Conservation (phyloP, 345 rosid genomes). For the Euclidium syriacum region DNA sequence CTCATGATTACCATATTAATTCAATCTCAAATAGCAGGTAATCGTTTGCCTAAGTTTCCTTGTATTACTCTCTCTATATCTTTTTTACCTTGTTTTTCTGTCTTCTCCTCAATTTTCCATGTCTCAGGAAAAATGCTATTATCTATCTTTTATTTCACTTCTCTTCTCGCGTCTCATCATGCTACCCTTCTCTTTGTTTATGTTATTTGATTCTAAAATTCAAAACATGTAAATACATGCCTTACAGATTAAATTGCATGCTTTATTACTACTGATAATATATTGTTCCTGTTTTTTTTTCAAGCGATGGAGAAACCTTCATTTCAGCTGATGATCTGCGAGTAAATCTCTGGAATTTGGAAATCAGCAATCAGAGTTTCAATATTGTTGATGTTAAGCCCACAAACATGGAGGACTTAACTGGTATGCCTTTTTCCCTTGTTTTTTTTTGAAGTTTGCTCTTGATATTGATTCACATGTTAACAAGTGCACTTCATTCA, state of each 20-base stretch:
- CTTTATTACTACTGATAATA: conserved; percentile 7
- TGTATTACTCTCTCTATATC: neutral
- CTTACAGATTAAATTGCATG: neutral
- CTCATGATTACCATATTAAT: conserved; percentile 87
- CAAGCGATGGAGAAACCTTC: conserved; percentile 94
- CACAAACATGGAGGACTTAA: conserved; percentile 98
- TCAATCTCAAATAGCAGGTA: conserved; percentile 93
- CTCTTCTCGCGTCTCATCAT: neutral
- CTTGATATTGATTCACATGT: neutral
- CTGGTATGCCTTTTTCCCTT: conserved; percentile 46
- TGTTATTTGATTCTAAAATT: conserved; percentile 2
- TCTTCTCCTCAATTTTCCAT: conserved; percentile 13
- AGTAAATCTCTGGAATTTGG: conserved; percentile 99
- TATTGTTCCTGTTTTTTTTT: neutral
- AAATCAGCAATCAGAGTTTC: conserved; percentile 95
- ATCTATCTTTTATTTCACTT: neutral
- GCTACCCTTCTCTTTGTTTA: neutral
- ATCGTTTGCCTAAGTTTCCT: neutral
- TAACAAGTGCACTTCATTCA: neutral
- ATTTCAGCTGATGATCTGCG: conserved; percentile 99
- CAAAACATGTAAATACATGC: neutral
- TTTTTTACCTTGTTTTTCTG: neutral
- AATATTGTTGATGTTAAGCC: conserved; percentile 99
- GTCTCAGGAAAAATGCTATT: neutral
- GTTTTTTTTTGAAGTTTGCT: neutral